phyloP scores from a whole-genome alignment of 2,329 filamentous ascomycete genomes.

The Aspergillus fischeri region DNA sequence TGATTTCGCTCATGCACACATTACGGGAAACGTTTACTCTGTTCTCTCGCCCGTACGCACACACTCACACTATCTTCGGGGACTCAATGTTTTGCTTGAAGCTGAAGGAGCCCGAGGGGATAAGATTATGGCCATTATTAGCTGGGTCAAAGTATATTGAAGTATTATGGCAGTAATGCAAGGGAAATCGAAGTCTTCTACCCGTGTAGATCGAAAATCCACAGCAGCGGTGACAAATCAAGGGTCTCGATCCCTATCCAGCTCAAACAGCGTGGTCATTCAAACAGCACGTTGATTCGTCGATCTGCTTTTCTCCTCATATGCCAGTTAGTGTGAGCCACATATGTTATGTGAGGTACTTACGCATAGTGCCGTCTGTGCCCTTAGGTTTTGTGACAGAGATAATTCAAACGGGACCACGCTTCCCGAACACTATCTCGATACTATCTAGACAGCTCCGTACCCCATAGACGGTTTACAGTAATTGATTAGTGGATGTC shows the following conservation, averaged over 20 bases:
- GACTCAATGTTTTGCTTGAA: not conserved
- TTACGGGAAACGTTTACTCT: conserved; percentile 7
- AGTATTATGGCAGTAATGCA: conserved; percentile 32
- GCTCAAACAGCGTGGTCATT: conserved; percentile 9
- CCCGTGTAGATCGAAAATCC: conserved; percentile 29
- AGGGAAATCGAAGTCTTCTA: conserved; percentile 29
- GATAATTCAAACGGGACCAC: conserved; percentile 3
- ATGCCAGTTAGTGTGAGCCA: not conserved
- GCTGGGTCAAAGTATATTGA: conserved; percentile 11
- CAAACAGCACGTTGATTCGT: conserved; percentile 26
- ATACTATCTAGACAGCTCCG: not conserved
- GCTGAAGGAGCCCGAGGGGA: not conserved
- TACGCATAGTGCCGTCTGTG: conserved; percentile 14
- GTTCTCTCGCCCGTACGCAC: not conserved
- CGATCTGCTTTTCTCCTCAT: conserved; percentile 20
- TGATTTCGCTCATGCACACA: conserved; percentile 12
- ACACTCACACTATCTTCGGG: not conserved
- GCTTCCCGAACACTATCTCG: not conserved
- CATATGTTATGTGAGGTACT: not conserved
- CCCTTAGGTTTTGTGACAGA: conserved; percentile 32
- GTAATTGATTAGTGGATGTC: conserved; percentile 9
- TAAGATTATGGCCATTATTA: conserved; percentile 16
- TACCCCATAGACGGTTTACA: not conserved
- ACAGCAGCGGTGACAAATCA: conserved; percentile 35
- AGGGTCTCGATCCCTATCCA: conserved; percentile 19